Evolutionary conservation across 2,329 filamentous ascomycete genomes (phyloP).

Genomic region (Thelonectria blattea): DNA sequence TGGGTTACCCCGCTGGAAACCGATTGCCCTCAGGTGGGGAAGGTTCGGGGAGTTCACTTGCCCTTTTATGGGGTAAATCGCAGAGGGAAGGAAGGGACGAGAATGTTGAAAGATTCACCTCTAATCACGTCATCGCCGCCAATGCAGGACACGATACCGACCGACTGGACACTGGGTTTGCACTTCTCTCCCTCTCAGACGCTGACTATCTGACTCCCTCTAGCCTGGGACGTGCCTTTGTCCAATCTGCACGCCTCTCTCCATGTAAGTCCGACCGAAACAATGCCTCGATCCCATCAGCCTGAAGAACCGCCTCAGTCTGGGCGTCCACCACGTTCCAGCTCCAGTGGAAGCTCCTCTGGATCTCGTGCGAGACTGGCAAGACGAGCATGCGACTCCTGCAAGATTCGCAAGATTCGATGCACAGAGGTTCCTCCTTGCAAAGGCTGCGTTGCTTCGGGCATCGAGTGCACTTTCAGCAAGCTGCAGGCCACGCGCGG

Average conservation of each 20-base stretch:
- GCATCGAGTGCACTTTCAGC: slow-evolving; percentile 58
- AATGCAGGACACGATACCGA: slow-evolving; percentile 18
- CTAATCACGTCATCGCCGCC: slow-evolving; percentile 32
- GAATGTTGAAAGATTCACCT: slow-evolving; percentile 25
- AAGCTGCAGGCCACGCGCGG: slow-evolving; percentile 52
- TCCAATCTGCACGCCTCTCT: slow-evolving; percentile 15
- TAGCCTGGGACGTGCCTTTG: slow-evolving; percentile 17
- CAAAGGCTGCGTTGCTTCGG: slow-evolving; percentile 49
- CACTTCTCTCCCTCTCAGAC: slow-evolving; percentile 9
- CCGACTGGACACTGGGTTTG: slow-evolving; percentile 18
- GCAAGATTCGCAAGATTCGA: slow-evolving; percentile 59
- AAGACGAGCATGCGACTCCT: slow-evolving; percentile 55
- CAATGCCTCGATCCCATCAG: slow-evolving; percentile 12
- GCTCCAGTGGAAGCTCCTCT: slow-evolving; percentile 23
- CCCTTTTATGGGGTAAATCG: slow-evolving; percentile 14
- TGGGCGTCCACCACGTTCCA: slow-evolving; percentile 22
- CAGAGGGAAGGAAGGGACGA: background rate
- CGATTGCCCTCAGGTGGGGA: background rate
- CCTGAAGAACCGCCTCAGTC: slow-evolving; percentile 1
- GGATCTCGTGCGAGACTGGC: slow-evolving; percentile 31
- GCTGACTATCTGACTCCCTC: slow-evolving; percentile 1
- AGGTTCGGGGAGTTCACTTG: slow-evolving; percentile 13
- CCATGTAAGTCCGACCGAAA: slow-evolving; percentile 16
- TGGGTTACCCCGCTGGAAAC: background rate
- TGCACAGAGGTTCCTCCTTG: slow-evolving; percentile 57